phyloP scores from a whole-genome alignment of 2,329 filamentous ascomycete genomes.

The Catunica adiposa region DNA sequence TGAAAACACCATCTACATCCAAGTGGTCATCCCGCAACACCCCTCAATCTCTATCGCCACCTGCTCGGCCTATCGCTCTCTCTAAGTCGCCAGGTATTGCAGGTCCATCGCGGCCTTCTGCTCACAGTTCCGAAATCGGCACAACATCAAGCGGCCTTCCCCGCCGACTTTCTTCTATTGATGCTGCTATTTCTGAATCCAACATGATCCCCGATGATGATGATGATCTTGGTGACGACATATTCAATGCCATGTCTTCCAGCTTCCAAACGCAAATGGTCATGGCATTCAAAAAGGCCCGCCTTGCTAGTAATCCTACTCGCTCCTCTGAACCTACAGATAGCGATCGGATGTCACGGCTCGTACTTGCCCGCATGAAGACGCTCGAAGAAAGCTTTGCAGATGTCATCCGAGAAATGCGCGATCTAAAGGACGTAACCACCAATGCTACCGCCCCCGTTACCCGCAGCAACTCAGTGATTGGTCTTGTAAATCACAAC shows the following conservation, averaged over 20 bases:
- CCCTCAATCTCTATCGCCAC: conserved; percentile 22
- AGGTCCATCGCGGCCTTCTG: conserved; percentile 6
- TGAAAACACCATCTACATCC: conserved; percentile 24
- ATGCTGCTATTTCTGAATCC: conserved; percentile 60
- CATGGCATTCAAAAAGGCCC: conserved; percentile 43
- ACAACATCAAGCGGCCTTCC: conserved; percentile 16
- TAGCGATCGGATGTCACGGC: conserved; percentile 56
- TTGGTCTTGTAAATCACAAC: not conserved
- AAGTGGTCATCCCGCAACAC: conserved; percentile 33
- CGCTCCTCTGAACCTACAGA: conserved; percentile 23
- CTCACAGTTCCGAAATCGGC: conserved; percentile 5
- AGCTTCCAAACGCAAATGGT: conserved; percentile 73
- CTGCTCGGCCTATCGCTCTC: conserved; percentile 40
- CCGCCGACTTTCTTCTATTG: conserved; percentile 44
- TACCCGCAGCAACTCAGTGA: conserved; percentile 35
- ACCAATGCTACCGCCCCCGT: conserved; percentile 28
- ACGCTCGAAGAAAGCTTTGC: conserved; percentile 81
- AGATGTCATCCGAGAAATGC: conserved; percentile 70
- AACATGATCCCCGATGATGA: conserved; percentile 35
- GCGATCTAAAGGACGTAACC: conserved; percentile 35
- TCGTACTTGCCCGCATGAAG: conserved; percentile 82
- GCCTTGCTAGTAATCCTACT: conserved; percentile 33
- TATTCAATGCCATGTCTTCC: conserved; percentile 47
- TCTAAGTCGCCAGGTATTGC: conserved; percentile 17
- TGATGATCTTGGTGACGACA: conserved; percentile 28